These are phyloP conservation scores for Houttuynia cordata DNA, from an alignment of 164 flowering plant species.

Conservation along the genomic window DNA sequence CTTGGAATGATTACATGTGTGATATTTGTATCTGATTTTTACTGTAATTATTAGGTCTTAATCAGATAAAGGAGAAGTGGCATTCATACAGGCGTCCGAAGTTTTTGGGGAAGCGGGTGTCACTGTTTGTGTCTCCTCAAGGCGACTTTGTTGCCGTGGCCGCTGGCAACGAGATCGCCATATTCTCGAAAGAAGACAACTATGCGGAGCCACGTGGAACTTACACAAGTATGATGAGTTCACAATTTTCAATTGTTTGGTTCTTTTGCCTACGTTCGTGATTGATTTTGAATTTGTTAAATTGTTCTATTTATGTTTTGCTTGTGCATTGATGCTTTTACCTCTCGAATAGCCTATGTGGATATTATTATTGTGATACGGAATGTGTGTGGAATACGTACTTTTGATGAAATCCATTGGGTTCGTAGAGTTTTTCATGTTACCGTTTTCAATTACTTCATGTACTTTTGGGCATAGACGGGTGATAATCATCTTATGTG, in stretches of 20 bases:
- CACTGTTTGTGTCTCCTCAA: slow-evolving; percentile 57
- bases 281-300: neutral
- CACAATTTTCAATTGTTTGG: neutral
- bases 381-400: neutral
- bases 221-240: slow-evolving; percentile 54
- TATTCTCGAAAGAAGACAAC: slow-evolving; percentile 60
- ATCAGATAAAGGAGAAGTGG: slow-evolving; percentile 67
- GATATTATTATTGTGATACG: neutral
- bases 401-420: neutral
- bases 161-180: slow-evolving; percentile 54
- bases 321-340: neutral
- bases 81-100: slow-evolving; percentile 28
- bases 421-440: too few species aligned
- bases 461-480: too few species aligned
- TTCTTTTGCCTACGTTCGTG: too few species aligned
- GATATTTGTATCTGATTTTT: neutral
- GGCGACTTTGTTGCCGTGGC: slow-evolving; percentile 86
- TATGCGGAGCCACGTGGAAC: slow-evolving; percentile 64
- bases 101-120: slow-evolving; percentile 30
- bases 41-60: slow-evolving; percentile 33
- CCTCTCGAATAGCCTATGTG: neutral
- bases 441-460: too few species aligned
- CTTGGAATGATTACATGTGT: neutral
- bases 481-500: too few species aligned
- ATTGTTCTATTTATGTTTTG: neutral